Conservation (phyloP, 2,329 filamentous ascomycete genomes). For the Madurella fahalii region DNA sequence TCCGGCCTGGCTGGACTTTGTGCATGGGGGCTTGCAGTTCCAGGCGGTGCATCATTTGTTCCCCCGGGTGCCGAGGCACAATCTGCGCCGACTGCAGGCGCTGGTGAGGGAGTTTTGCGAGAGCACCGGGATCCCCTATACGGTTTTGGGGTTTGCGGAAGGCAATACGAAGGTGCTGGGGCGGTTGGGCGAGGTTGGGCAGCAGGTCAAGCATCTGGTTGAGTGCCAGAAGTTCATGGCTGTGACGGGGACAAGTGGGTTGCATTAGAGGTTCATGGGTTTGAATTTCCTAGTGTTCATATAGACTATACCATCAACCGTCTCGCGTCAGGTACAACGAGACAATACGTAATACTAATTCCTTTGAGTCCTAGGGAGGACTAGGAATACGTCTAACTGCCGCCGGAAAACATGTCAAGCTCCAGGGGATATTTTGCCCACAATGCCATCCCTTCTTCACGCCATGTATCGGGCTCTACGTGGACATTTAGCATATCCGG, state of each 20-base stretch:
- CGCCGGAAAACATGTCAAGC: too few species aligned
- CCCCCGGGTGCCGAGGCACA: constrained; percentile 64
- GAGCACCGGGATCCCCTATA: constrained; percentile 61
- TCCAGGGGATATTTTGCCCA: too few species aligned
- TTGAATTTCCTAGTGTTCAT: too few species aligned
- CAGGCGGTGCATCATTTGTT: constrained; percentile 69
- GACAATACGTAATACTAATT: too few species aligned
- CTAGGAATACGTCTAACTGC: too few species aligned
- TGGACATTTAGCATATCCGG: too few species aligned
- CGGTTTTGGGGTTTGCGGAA: constrained; percentile 57
- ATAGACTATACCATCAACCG: too few species aligned
- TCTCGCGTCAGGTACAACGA: too few species aligned
- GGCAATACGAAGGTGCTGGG: constrained; percentile 53
- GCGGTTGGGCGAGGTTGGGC: constrained; percentile 53
- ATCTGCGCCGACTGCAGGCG: constrained; percentile 56
- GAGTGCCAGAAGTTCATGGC: constrained; percentile 53
- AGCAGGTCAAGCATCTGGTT: constrained; percentile 40
- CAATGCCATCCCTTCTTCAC: too few species aligned
- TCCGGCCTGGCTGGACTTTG: constrained; percentile 66
- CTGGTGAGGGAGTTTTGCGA: constrained; percentile 60
- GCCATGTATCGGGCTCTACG: too few species aligned
- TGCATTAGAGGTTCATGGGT: constrained; percentile 23
- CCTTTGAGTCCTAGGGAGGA: too few species aligned
- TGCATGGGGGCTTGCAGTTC: constrained; percentile 70
- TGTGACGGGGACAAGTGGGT: constrained; percentile 42